Percentiles rank a stretch among this genome's conserved stretches.
These are phyloP conservation scores for Colletotrichum higginsianum DNA, from an alignment of 2,329 filamentous ascomycete genomes.

Conservation along the genomic window DNA sequence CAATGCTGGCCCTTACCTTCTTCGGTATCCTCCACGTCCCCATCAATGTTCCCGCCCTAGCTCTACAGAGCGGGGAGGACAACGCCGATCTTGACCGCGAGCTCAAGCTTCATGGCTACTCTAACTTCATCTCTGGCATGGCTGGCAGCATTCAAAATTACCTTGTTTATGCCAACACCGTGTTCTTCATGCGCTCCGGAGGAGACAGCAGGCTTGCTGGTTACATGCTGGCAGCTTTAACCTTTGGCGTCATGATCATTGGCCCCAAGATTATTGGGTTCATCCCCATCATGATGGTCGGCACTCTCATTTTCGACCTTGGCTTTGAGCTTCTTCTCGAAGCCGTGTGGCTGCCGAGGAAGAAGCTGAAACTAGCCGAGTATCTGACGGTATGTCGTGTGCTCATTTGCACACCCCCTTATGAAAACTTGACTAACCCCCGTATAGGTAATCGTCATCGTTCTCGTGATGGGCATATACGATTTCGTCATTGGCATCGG, in stretches of 20 bases:
- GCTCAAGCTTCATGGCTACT: constrained; percentile 91
- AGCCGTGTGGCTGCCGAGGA: constrained; percentile 89
- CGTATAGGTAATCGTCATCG: constrained; percentile 81
- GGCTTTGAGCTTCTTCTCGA: constrained; percentile 94
- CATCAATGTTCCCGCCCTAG: constrained; percentile 96
- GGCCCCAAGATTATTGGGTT: constrained; percentile 92
- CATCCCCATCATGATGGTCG: constrained; percentile 97
- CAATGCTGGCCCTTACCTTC: constrained; percentile 97
- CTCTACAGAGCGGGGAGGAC: constrained; percentile 91
- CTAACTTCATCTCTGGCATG: constrained; percentile 90
- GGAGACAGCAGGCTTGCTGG: constrained; percentile 90
- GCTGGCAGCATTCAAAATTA: constrained; percentile 96
- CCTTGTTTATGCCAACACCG: constrained; percentile 95
- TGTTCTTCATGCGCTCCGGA: constrained; percentile 96
- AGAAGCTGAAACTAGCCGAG: constrained; percentile 88
- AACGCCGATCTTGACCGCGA: constrained; percentile 93
- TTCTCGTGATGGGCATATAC: constrained; percentile 95
- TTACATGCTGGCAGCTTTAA: constrained; percentile 84
- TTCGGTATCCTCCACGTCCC: constrained; percentile 97
- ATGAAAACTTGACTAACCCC: constrained; percentile 45
- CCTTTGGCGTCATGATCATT: constrained; percentile 85
- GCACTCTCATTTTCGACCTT: constrained; percentile 93
- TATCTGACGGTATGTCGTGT: constrained; percentile 81
- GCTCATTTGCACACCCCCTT: background rate
- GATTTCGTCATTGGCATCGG: constrained; percentile 97